Conservation (phyloP, 2,329 filamentous ascomycete genomes). For the Ceratocystis cacaofunesta region DNA sequence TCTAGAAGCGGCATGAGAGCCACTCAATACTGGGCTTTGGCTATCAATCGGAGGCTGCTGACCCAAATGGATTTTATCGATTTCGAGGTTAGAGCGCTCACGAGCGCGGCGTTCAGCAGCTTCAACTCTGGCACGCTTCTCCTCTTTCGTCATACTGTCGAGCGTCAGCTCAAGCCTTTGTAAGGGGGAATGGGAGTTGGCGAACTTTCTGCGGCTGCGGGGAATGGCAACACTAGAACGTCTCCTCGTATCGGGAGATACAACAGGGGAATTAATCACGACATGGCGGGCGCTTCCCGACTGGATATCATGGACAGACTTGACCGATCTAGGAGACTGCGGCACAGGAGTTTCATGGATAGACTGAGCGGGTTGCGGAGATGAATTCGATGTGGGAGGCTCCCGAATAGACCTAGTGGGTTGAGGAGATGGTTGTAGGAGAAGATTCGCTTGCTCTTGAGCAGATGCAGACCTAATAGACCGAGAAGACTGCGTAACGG, state of each 20-base stretch:
- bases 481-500: not conserved
- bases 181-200: slow-evolving; percentile 73
- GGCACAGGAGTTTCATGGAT: not conserved
- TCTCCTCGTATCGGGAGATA: slow-evolving; percentile 11
- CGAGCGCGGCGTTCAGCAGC: slow-evolving; percentile 63
- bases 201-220: slow-evolving; percentile 33
- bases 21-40: slow-evolving; percentile 2
- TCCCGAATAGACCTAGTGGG: not conserved
- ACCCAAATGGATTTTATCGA: slow-evolving; percentile 17
- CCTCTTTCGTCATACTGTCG: slow-evolving; percentile 87
- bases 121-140: slow-evolving; percentile 72
- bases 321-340: slow-evolving; percentile 1
- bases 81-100: slow-evolving; percentile 38
- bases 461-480: not conserved
- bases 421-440: not conserved
- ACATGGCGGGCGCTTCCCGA: slow-evolving; percentile 9
- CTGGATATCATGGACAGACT: slow-evolving; percentile 10
- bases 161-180: slow-evolving; percentile 86
- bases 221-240: slow-evolving; percentile 13
- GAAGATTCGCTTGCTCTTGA: not conserved
- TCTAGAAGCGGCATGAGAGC: not conserved
- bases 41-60: slow-evolving; percentile 15
- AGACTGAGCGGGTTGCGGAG: not conserved
- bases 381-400: not conserved
- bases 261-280: slow-evolving; percentile 6